Conservation (phyloP, 768 basidiomycete species). For the Collybia nuda region DNA sequence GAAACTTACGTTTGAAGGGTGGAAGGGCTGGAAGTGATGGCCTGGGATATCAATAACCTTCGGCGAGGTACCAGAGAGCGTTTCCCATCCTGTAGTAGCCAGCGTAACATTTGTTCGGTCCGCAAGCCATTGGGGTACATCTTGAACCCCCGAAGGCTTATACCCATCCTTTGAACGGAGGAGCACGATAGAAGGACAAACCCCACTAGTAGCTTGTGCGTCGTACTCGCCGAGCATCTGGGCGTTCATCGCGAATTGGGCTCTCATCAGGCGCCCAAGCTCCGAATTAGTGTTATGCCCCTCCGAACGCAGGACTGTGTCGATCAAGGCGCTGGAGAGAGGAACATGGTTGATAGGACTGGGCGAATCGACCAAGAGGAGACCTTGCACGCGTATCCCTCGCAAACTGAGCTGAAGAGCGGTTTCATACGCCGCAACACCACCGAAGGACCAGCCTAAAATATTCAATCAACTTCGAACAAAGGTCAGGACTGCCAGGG, state of each 20-base stretch:
- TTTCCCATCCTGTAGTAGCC: constrained; percentile 47
- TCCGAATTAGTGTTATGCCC: constrained; percentile 25
- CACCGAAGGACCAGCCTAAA: constrained; percentile 80
- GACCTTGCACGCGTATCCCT: constrained; percentile 48
- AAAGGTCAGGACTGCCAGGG: not conserved
- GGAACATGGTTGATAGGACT: constrained; percentile 51
- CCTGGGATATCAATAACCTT: constrained; percentile 60
- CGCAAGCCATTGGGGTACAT: constrained; percentile 53
- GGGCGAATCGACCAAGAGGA: constrained; percentile 70
- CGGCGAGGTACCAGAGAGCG: constrained; percentile 32
- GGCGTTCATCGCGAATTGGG: constrained; percentile 51
- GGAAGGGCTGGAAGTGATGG: constrained; percentile 64
- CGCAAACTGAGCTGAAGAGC: constrained; percentile 47
- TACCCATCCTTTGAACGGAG: constrained; percentile 55
- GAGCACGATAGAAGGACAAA: constrained; percentile 40
- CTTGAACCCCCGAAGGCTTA: constrained; percentile 23
- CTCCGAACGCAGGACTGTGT: constrained; percentile 38
- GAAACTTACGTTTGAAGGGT: constrained; percentile 41
- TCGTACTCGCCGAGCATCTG: constrained; percentile 46
- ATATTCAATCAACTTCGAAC: not conserved
- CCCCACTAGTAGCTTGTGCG: constrained; percentile 23
- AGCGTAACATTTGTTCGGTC: constrained; percentile 36
- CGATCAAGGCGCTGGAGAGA: constrained; percentile 52
- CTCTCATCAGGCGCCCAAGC: constrained; percentile 34
- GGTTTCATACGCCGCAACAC: constrained; percentile 68